Conservation (phyloP, 75 land plant species). For the Sequoia sempervirens region DNA sequence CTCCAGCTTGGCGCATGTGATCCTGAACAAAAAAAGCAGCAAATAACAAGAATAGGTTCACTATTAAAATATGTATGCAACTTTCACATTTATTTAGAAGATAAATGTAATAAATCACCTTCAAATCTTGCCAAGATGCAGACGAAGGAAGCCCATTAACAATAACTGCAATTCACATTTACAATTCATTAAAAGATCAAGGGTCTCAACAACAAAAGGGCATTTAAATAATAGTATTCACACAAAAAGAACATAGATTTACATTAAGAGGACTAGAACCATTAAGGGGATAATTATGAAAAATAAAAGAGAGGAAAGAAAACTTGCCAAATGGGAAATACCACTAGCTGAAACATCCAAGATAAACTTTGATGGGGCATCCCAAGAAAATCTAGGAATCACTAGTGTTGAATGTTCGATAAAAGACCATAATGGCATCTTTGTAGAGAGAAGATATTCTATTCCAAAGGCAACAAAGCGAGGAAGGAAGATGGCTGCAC, state of each 20-base stretch:
- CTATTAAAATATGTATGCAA: background rate
- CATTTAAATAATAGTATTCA: background rate
- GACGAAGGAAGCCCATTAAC: constrained; percentile 25
- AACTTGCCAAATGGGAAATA: background rate
- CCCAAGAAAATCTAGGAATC: too few relatives aligned
- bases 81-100: background rate
- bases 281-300: background rate
- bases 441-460: too few relatives aligned
- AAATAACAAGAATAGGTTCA: background rate
- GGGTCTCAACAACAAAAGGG: background rate
- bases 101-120: constrained; percentile 10
- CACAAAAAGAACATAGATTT: background rate
- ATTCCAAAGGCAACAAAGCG: too few relatives aligned
- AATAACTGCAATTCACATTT: constrained; percentile 19
- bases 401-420: too few relatives aligned
- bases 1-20: constrained; percentile 32
- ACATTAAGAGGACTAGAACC: background rate
- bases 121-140: constrained; percentile 29
- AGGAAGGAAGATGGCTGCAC: too few relatives aligned
- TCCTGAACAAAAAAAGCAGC: constrained; percentile 9
- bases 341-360: background rate
- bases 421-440: too few relatives aligned
- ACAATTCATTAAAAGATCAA: background rate
- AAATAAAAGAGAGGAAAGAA: background rate
- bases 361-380: too few relatives aligned